Evolutionary conservation across 768 basidiomycete genomes (phyloP).

Genomic region (Lentinula aciculospora): DNA sequence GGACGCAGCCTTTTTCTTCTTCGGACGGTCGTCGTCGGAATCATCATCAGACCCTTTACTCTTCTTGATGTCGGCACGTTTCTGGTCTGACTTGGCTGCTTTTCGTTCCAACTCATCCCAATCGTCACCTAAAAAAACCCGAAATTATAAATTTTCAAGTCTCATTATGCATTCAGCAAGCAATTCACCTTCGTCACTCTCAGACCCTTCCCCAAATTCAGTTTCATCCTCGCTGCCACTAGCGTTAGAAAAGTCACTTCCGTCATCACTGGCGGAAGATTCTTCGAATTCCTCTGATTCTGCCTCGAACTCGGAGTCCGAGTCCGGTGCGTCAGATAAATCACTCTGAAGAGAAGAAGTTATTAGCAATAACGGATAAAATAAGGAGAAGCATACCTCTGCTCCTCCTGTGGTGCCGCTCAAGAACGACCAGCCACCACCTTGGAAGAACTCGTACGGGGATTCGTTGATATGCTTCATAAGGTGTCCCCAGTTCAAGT

Average conservation of each 20-base stretch:
- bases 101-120: conserved; percentile 96
- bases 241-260: conserved; percentile 63
- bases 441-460: conserved; percentile 91
- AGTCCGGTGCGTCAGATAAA: conserved; percentile 38
- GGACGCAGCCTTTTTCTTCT: conserved; percentile 20
- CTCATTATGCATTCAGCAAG: conserved; percentile 15
- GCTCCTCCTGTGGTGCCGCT: conserved; percentile 58
- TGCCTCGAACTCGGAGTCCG: conserved; percentile 41
- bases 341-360: conserved; percentile 26
- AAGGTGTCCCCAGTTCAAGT: conserved; percentile 96
- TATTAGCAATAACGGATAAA: background rate
- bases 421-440: conserved; percentile 95
- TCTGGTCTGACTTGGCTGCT: conserved; percentile 65
- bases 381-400: conserved; percentile 45
- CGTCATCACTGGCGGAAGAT: conserved; percentile 47
- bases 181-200: conserved; percentile 52
- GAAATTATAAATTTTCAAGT: conserved; percentile 7
- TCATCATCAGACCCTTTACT: conserved; percentile 25
- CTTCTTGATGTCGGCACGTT: conserved; percentile 18
- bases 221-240: conserved; percentile 67
- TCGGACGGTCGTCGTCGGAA: conserved; percentile 18
- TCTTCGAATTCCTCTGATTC: conserved; percentile 55
- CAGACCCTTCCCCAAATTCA: conserved; percentile 49
- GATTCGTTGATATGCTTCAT: conserved; percentile 99
- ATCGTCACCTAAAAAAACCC: conserved; percentile 69